Evolutionary conservation across 768 basidiomycete genomes (phyloP), one percentile per base, ranked within the genome.

Genomic region (Phanerodontia chrysosporium): DNA sequence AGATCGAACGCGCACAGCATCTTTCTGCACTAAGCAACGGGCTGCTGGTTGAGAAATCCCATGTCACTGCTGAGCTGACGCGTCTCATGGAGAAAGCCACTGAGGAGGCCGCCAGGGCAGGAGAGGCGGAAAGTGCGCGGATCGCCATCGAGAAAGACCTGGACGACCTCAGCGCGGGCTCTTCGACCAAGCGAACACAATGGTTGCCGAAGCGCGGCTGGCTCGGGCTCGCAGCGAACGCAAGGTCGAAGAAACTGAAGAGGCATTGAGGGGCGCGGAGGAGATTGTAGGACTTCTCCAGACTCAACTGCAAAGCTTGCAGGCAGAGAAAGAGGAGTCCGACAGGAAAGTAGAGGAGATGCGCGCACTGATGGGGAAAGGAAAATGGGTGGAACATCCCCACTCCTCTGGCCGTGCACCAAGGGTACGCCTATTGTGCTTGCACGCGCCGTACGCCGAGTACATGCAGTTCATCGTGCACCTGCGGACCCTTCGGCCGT

Each of bases 201-300:
- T 99, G 97, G 96, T 98, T n/a, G 93, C 92, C 0, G 90, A 93
- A 69, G 96, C 95, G 22, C 83, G 95, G 16, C 80, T 86, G 60
- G 75, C 71, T 16, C 76, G 80, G 35, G 86, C 88, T 35, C 68
- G 78, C 61, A 87, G 90, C 77, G 81, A 94, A 67, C 80, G 86
- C 44, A 90, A 91, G 67, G 84, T 88, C 1, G 82, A 83, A 59
- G 85, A 86, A 30, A 86, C 92, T 12, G 91, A 96, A 71, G 76
- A 78, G 24, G 88, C 91, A 9, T 71, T 95, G 59, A 85, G 81
- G 64, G 83, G 84, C n/a, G 90, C 93, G 0, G 95, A 96, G 72
- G 90, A 94, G 60, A 89, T 87, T 3, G 89, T 96, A 30, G 78
- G 85, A 49, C 76, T 83, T 21, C 89, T 97, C 86, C 93, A 96